Percentiles rank a stretch among this genome's conserved stretches.
These are phyloP conservation scores for Athelia psychrophila DNA, from an alignment of 1,284 basidiomycete genomes.

Conservation along the genomic window DNA sequence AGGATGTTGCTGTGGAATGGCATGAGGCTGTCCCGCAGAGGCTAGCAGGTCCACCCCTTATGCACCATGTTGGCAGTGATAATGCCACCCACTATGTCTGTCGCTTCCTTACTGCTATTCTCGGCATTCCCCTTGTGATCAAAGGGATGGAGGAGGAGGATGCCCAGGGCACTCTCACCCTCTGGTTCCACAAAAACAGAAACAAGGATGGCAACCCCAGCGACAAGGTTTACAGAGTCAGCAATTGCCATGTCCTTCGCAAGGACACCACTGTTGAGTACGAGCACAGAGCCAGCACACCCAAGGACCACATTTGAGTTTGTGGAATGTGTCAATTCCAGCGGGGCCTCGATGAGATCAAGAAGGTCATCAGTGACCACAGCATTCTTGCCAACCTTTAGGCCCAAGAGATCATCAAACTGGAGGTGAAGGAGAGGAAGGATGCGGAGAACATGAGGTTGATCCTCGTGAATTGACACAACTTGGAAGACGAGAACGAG, in stretches of 20 bases:
- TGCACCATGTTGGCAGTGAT: constrained; percentile 2
- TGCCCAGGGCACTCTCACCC: constrained; percentile 12
- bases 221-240: constrained; percentile 15
- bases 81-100: constrained; percentile 10
- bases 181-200: constrained; percentile 15
- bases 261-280: constrained; percentile 11
- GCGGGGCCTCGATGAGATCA: constrained; percentile 14
- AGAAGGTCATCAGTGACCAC: constrained; percentile 1
- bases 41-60: not conserved
- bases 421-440: constrained; percentile 5
- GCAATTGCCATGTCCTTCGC: constrained; percentile 16
- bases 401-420: constrained; percentile 6
- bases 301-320: constrained; percentile 11
- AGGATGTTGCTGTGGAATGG: too few species aligned
- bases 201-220: constrained; percentile 11
- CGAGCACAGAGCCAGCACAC: constrained; percentile 7
- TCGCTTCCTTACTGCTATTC: constrained; percentile 10
- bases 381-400: constrained; percentile 2
- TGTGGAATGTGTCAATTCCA: constrained; percentile 9
- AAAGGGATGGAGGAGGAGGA: constrained; percentile 10
- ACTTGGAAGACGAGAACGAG: too few species aligned
- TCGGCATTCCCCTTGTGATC: constrained; percentile 12
- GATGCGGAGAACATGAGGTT: too few species aligned
- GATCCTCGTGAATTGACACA: too few species aligned
- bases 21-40: too few species aligned